Percentiles rank a stretch among this genome's conserved stretches.
These are phyloP conservation scores for Xylaria sp. DNA, from an alignment of 2,329 filamentous ascomycete species.

Conservation along the genomic window DNA sequence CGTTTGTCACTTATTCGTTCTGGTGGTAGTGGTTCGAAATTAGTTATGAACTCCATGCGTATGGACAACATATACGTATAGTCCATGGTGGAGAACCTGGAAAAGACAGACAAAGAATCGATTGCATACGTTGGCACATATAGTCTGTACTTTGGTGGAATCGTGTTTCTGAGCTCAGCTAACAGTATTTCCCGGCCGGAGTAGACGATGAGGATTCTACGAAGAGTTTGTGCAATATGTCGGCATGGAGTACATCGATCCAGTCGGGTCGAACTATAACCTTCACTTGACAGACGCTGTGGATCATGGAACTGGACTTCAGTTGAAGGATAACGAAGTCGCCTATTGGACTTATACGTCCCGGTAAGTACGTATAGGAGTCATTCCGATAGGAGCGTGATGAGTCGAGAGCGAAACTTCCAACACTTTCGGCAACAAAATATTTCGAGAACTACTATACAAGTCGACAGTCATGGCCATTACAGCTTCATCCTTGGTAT, in stretches of 20 bases:
- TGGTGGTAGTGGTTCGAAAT: neutral
- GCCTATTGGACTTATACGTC: neutral
- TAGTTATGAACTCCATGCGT: neutral
- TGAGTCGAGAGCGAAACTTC: conserved; percentile 5
- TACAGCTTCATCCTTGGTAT: neutral
- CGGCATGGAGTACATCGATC: too few species aligned
- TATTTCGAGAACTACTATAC: conserved; percentile 1
- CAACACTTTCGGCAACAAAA: neutral
- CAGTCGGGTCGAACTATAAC: too few species aligned
- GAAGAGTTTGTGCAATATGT: too few species aligned
- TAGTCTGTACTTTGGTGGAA: too few species aligned
- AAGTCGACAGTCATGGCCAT: neutral
- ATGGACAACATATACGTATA: neutral
- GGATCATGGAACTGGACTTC: neutral
- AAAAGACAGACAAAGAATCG: neutral
- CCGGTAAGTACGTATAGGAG: neutral
- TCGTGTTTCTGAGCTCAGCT: too few species aligned
- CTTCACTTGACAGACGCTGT: too few species aligned
- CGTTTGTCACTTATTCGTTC: neutral
- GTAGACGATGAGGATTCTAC: too few species aligned
- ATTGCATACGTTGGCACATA: too few species aligned
- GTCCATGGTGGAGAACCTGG: neutral
- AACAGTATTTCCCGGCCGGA: too few species aligned
- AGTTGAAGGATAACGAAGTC: neutral
- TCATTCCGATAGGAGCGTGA: neutral